Conservation (phyloP, 2,329 filamentous ascomycete species). For the Phialophora chinensis region DNA sequence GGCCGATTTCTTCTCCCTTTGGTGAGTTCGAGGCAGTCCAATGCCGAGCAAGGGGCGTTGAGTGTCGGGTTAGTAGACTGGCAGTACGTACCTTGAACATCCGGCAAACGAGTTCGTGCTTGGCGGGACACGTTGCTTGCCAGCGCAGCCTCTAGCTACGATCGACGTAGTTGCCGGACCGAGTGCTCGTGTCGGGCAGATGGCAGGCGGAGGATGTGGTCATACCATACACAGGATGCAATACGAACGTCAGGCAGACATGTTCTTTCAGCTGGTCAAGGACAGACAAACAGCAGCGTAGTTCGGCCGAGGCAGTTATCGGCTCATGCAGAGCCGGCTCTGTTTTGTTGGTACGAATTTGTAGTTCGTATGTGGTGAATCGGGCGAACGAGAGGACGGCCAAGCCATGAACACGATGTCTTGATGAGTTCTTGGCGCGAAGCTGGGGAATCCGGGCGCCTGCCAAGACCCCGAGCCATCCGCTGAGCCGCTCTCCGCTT, state of each 20-base stretch:
- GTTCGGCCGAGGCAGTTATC: background rate
- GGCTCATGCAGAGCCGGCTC: background rate
- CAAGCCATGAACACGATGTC: background rate
- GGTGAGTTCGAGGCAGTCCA: background rate
- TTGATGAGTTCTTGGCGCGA: background rate
- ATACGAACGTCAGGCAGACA: background rate
- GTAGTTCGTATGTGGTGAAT: background rate
- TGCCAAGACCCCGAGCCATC: background rate
- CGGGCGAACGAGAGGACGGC: background rate
- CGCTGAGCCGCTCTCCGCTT: conserved; percentile 2
- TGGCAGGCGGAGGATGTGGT: background rate
- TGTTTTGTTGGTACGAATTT: background rate
- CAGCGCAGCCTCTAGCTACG: background rate
- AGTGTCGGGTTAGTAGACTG: background rate
- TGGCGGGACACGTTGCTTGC: background rate
- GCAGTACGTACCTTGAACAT: background rate
- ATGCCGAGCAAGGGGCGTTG: background rate
- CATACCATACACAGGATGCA: too few relatives aligned
- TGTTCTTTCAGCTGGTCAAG: background rate
- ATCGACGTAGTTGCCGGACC: background rate
- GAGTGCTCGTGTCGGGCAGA: background rate
- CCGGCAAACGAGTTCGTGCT: background rate
- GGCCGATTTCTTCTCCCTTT: background rate
- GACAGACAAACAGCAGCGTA: background rate
- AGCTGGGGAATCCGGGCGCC: background rate